These are phyloP conservation scores for Pyrenula massariospora DNA, from an alignment of 495 filamentous ascomycete species.

Conservation along the genomic window DNA sequence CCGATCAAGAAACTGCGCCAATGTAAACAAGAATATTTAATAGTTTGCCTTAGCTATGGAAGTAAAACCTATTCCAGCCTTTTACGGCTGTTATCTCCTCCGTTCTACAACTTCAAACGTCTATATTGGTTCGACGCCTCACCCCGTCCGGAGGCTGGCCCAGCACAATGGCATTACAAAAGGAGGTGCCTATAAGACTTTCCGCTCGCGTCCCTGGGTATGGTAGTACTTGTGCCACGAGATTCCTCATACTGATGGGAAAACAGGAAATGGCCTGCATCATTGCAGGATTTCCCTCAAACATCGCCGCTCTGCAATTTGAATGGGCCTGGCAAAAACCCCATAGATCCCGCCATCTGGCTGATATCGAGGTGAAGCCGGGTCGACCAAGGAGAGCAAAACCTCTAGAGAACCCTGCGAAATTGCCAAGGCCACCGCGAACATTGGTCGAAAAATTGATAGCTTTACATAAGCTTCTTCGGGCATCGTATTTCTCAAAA, in stretches of 20 bases:
- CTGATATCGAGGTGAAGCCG: constrained; percentile 25
- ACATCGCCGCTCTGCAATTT: constrained; percentile 82
- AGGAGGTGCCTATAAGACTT: constrained; percentile 72
- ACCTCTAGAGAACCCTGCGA: constrained; percentile 18
- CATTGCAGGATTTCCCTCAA: constrained; percentile 79
- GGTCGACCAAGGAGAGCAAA: constrained; percentile 11
- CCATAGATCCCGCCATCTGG: constrained; percentile 61
- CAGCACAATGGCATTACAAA: constrained; percentile 79
- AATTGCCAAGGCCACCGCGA: background rate
- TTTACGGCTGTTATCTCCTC: constrained; percentile 78
- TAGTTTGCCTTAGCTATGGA: too few species aligned
- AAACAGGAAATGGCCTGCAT: constrained; percentile 93
- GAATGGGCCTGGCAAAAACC: constrained; percentile 96
- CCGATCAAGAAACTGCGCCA: too few species aligned
- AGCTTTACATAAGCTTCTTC: constrained; percentile 68
- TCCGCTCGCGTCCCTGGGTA: constrained; percentile 39
- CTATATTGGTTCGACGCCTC: constrained; percentile 87
- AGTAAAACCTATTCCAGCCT: constrained; percentile 48
- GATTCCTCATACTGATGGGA: background rate
- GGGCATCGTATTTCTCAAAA: constrained; percentile 59
- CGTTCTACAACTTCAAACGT: constrained; percentile 61
- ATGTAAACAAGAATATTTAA: too few species aligned
- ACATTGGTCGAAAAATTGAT: constrained; percentile 47
- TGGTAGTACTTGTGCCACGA: background rate
- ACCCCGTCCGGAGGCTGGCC: constrained; percentile 65